Base-by-base conservation (phyloP, 805 yeast species). In the Soucietia sequanensis region DNA sequence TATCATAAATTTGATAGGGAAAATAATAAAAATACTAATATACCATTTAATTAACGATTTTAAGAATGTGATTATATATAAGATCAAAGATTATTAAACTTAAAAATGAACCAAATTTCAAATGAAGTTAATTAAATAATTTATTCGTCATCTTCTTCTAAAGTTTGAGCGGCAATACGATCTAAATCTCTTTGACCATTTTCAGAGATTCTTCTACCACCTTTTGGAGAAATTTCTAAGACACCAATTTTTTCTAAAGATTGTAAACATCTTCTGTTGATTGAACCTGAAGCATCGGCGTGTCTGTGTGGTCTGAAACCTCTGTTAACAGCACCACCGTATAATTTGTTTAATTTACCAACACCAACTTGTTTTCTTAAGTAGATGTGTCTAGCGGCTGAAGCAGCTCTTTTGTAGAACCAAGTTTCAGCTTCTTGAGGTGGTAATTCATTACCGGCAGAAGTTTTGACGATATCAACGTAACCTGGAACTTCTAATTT, bases 141-240 rank as follows among this genome's bases (percentile, higher is more conserved):
- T 59, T 70, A 71, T 55, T 72, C 77, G 67, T 85, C 95, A n/a
- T n/a, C n/a, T 65, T 85, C 93, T 78, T 89, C 95, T 72, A 86
- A 81, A 70, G 96, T 88, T 79, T 89, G 96, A 72, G 95, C 96
- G 68, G 98, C 98, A 73, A 91, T 91, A 84, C 99, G 97, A 80
- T 93, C 99, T 79, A 93, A 85, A 80, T 93, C 99, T 87, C 99
- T 90, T 80, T 91, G 98, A 72, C 99, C 99, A 77, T 89, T 86
- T 71, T 88, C 96, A 51, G 97, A 84, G 82, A 93, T 88, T 76
- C 90, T 88, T 84, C 99, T 93, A 75, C 99, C 99, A 72, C 97
- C 97, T 77, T 87, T 88, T 75, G 89, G 86, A 68, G 95, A 81
- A 70, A 84, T 78, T 79, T 91, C 99, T 60, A 93, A 78, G 58